Conservation (phyloP, 169 alveolate genomes). For the Eimeria sp. region DNA sequence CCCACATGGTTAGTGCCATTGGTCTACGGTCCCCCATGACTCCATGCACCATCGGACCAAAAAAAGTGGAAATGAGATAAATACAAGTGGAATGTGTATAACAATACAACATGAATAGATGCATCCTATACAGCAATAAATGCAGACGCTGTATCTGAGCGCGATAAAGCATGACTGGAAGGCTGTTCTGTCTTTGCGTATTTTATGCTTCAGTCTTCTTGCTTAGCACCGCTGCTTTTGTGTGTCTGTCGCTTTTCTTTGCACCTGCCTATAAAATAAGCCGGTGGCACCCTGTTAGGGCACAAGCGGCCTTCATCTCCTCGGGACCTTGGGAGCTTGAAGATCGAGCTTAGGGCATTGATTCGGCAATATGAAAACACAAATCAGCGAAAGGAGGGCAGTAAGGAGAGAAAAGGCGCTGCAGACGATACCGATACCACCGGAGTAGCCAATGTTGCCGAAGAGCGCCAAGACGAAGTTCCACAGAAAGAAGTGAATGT, state of each 20-base stretch:
- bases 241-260: too few relatives aligned
- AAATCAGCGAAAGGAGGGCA: constrained; percentile 71
- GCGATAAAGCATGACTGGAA: too few relatives aligned
- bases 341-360: constrained; percentile 26
- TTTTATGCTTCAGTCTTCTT: not conserved
- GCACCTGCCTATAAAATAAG: too few relatives aligned
- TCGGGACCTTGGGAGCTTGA: not conserved
- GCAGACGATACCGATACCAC: constrained; percentile 80
- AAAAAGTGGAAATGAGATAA: not conserved
- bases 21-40: not conserved
- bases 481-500: constrained; percentile 73
- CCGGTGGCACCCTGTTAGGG: too few relatives aligned
- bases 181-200: not conserved
- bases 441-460: constrained; percentile 82
- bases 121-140: constrained; percentile 2
- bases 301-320: not conserved
- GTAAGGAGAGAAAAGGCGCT: constrained; percentile 74
- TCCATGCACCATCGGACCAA: not conserved
- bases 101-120: not conserved
- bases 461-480: constrained; percentile 73
- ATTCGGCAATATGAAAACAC: constrained; percentile 20
- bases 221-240: too few relatives aligned
- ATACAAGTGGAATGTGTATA: not conserved
- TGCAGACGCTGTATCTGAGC: too few relatives aligned
- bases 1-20: not conserved